These are phyloP conservation scores for Saccharomycopsis sp. DNA, from an alignment of 805 yeast species.

Conservation along the genomic window DNA sequence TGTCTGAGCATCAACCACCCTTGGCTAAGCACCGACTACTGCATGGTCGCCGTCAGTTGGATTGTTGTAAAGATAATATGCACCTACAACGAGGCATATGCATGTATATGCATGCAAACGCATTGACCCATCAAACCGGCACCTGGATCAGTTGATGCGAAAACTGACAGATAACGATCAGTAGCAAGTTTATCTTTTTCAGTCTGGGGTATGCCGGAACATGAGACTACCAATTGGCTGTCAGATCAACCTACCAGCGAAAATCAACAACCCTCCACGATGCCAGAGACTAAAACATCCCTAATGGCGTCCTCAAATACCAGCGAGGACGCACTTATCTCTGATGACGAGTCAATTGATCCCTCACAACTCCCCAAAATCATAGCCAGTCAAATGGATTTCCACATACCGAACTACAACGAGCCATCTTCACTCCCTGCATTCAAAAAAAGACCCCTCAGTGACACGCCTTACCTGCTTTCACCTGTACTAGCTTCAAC, in stretches of 20 bases:
- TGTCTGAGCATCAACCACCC: too few species aligned
- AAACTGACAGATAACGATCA: not conserved
- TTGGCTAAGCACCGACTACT: too few species aligned
- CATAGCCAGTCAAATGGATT: not conserved
- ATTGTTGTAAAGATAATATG: too few species aligned
- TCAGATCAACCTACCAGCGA: not conserved
- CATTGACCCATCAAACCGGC: not conserved
- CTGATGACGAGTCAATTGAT: slow-evolving; percentile 4
- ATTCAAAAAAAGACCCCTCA: slow-evolving; percentile 65
- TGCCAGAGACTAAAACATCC: not conserved
- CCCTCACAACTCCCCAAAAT: not conserved
- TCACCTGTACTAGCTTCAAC: slow-evolving; percentile 36
- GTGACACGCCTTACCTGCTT: slow-evolving; percentile 57
- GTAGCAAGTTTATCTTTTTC: not conserved
- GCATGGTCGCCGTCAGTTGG: too few species aligned
- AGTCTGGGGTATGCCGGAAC: too few species aligned
- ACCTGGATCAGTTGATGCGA: not conserved
- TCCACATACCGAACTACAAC: not conserved
- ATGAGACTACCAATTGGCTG: too few species aligned
- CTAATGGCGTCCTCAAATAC: not conserved
- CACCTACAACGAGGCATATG: too few species aligned
- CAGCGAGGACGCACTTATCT: slow-evolving; percentile 4
- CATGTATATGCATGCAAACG: too few species aligned
- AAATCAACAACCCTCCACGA: not conserved
- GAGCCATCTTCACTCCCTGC: slow-evolving; percentile 34